These are phyloP conservation scores for Pulchroboletus neoregius DNA, from an alignment of 1,284 basidiomycete species.

Conservation along the genomic window DNA sequence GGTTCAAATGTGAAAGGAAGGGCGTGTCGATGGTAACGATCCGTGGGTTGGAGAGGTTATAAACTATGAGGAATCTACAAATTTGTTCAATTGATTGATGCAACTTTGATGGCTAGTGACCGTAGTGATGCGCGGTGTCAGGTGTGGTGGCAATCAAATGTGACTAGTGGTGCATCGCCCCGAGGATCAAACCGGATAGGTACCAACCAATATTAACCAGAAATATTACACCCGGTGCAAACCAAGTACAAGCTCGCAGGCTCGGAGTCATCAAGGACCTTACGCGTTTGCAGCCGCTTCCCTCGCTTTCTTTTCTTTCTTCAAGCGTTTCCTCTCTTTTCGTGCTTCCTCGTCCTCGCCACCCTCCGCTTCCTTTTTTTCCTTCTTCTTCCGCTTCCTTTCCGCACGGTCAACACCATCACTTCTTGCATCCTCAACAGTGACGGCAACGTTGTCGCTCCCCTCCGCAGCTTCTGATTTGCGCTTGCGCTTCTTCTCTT, in stretches of 20 bases:
- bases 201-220: constrained; percentile 6
- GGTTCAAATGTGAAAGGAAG: background rate
- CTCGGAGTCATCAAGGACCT: background rate
- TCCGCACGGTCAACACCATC: constrained; percentile 45
- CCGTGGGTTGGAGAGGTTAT: constrained; percentile 1
- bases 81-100: constrained; percentile 14
- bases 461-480: constrained; percentile 57
- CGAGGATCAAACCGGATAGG: constrained; percentile 16
- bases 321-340: constrained; percentile 57
- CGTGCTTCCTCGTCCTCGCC: constrained; percentile 58
- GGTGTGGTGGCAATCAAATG: constrained; percentile 4
- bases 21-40: background rate
- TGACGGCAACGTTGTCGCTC: constrained; percentile 43
- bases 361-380: constrained; percentile 45
- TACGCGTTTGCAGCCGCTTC: constrained; percentile 38
- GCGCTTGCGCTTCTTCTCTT: constrained; percentile 74
- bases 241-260: background rate
- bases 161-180: constrained; percentile 7
- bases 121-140: constrained; percentile 9
- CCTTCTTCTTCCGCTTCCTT: constrained; percentile 52
- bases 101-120: constrained; percentile 7
- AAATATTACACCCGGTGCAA: background rate
- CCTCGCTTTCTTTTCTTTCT: constrained; percentile 68
- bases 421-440: constrained; percentile 32
- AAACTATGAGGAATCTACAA: background rate